Evolutionary conservation across 768 basidiomycete genomes (phyloP).

Genomic region (Melanogaster broomeanus): DNA sequence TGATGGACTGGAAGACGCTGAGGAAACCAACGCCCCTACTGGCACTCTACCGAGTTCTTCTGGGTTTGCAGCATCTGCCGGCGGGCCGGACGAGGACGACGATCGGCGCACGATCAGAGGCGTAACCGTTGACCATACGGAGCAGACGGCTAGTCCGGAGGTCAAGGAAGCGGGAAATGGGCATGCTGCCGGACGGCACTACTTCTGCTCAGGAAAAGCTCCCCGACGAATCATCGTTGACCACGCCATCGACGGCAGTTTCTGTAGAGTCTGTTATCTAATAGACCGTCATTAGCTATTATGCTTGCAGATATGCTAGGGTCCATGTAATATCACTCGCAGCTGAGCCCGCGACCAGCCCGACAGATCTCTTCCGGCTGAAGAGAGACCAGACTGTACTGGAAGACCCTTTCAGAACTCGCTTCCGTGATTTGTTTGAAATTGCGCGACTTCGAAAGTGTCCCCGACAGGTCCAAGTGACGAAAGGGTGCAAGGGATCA

Average conservation of each 20-base stretch:
- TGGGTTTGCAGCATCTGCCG: slow-evolving; percentile 7
- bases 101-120: slow-evolving; percentile 43
- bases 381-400: too few relatives aligned
- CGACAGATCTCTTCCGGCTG: slow-evolving; percentile 1
- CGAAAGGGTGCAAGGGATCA: slow-evolving; percentile 23
- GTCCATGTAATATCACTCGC: too few relatives aligned
- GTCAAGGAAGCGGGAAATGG: slow-evolving; percentile 13
- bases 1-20: slow-evolving; percentile 20
- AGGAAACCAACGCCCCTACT: slow-evolving; percentile 17
- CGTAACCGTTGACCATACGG: slow-evolving; percentile 21
- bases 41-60: slow-evolving; percentile 7
- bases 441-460: slow-evolving; percentile 5
- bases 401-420: too few relatives aligned
- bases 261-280: slow-evolving; percentile 21
- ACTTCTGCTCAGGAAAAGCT: slow-evolving; percentile 25
- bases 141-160: slow-evolving; percentile 10
- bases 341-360: slow-evolving; percentile 7
- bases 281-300: slow-evolving; percentile 5
- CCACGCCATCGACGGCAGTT: slow-evolving; percentile 16
- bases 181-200: slow-evolving; percentile 2
- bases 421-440: not conserved
- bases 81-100: slow-evolving; percentile 39
- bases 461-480: slow-evolving; percentile 13
- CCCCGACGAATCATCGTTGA: slow-evolving; percentile 10
- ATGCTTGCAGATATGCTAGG: too few relatives aligned